Evolutionary conservation across 768 basidiomycete species (phyloP).

Genomic region (Naganishia kalamii): DNA sequence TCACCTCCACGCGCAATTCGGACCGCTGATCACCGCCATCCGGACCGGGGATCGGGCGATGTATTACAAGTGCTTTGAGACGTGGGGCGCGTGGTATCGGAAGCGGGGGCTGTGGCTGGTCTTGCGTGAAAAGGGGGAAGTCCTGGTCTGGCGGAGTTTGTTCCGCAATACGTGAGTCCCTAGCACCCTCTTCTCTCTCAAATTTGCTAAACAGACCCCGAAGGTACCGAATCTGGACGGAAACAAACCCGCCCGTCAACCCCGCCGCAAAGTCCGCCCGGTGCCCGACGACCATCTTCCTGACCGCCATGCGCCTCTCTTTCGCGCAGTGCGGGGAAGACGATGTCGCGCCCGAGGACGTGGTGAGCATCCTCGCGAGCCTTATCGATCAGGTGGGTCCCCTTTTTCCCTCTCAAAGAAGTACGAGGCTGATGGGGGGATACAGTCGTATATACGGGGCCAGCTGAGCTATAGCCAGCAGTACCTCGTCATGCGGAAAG

Average conservation of each 20-base stretch:
- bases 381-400: conserved; percentile 25
- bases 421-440: background rate
- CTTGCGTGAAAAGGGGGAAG: conserved; percentile 24
- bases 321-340: conserved; percentile 13
- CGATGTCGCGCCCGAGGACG: conserved; percentile 19
- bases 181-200: no score
- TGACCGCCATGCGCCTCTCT: conserved; percentile 6
- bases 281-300: conserved; percentile 20
- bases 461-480: conserved; percentile 22
- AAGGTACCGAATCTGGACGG: conserved; percentile 19
- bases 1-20: conserved; percentile 24
- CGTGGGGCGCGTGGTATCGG: conserved; percentile 24
- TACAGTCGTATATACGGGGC: conserved; percentile 22
- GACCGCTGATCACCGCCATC: conserved; percentile 21
- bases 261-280: background rate
- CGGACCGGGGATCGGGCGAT: conserved; percentile 19
- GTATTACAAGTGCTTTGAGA: conserved; percentile 22
- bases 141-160: conserved; percentile 26
- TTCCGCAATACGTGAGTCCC: conserved; percentile 23
- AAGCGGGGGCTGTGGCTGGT: conserved; percentile 23
- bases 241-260: conserved; percentile 1
- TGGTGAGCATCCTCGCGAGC: conserved; percentile 23
- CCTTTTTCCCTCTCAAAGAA: background rate
- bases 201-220: background rate
- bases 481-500: conserved; percentile 15